Conservation (phyloP, 352 stramenopile genomes). For the Peronospora belbahrii region DNA sequence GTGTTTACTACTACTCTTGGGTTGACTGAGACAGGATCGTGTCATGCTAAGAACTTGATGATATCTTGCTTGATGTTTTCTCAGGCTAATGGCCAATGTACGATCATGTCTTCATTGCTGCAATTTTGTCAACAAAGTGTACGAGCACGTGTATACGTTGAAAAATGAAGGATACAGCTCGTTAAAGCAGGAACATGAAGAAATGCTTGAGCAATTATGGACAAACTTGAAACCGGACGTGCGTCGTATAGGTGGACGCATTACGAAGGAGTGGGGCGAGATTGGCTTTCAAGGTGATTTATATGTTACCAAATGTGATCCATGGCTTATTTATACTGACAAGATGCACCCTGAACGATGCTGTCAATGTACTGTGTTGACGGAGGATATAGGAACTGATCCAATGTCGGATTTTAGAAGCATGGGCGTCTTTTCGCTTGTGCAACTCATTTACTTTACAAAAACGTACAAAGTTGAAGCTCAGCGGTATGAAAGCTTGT, state of each 20-base stretch:
- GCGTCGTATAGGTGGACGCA: slow-evolving; percentile 59
- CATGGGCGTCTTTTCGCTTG: slow-evolving; percentile 73
- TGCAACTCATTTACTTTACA: slow-evolving; percentile 73
- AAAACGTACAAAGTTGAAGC: slow-evolving; percentile 69
- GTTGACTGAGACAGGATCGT: no score
- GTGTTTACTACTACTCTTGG: no score
- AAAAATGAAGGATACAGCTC: slow-evolving; percentile 70
- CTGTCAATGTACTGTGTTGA: neutral
- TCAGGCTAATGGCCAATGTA: slow-evolving; percentile 59
- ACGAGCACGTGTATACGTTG: slow-evolving; percentile 34
- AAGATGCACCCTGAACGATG: neutral
- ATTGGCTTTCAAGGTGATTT: slow-evolving; percentile 78
- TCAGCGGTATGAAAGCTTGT: slow-evolving; percentile 29
- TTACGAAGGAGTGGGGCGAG: slow-evolving; percentile 84
- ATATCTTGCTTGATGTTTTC: no score
- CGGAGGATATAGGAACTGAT: slow-evolving; percentile 50
- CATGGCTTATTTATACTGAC: neutral
- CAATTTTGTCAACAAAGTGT: slow-evolving; percentile 76
- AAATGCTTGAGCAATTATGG: slow-evolving; percentile 79
- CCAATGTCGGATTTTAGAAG: slow-evolving; percentile 82
- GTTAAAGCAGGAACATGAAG: slow-evolving; percentile 57
- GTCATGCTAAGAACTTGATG: no score
- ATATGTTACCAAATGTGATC: no score
- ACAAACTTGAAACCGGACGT: slow-evolving; percentile 69
- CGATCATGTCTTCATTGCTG: slow-evolving; percentile 56